phyloP scores from a whole-genome alignment of 768 basidiomycete species.

The Termitomyces heimii region DNA sequence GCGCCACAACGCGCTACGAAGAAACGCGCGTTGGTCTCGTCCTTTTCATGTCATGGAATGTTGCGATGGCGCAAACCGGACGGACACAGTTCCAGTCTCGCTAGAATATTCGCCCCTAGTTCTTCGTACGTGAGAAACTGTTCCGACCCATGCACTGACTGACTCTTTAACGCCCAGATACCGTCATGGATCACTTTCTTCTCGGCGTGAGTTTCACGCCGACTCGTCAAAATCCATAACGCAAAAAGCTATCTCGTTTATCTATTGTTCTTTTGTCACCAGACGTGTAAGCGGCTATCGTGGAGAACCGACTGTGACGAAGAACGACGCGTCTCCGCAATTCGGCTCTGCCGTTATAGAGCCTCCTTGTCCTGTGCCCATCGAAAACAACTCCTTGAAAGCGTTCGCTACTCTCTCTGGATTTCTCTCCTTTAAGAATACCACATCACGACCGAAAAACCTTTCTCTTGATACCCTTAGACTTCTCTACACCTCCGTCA shows the following conservation, averaged over 20 bases:
- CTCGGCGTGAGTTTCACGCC: not conserved
- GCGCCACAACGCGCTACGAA: constrained; percentile 15
- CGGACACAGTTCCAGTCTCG: constrained; percentile 23
- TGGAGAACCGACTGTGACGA: not conserved
- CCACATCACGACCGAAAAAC: constrained; percentile 11
- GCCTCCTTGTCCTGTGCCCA: not conserved
- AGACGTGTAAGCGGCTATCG: not conserved
- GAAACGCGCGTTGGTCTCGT: constrained; percentile 14
- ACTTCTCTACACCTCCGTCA: constrained; percentile 31
- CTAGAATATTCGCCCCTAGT: not conserved
- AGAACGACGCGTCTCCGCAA: not conserved
- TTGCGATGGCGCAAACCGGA: constrained; percentile 63
- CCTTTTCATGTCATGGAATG: constrained; percentile 65
- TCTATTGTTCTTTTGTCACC: constrained; percentile 1
- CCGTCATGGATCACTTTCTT: too few relatives aligned
- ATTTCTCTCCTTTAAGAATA: constrained; percentile 17
- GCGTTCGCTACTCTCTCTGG: constrained; percentile 14
- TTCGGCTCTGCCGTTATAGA: not conserved
- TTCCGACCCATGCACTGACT: too few relatives aligned
- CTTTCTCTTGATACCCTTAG: constrained; percentile 28
- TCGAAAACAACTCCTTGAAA: not conserved
- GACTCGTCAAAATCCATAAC: not conserved
- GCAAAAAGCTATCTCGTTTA: not conserved
- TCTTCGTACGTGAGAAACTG: constrained; percentile 4
- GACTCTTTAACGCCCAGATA: not conserved